Conservation (phyloP, 2,329 filamentous ascomycete species). For the Ceratocystis diversiconidia region DNA sequence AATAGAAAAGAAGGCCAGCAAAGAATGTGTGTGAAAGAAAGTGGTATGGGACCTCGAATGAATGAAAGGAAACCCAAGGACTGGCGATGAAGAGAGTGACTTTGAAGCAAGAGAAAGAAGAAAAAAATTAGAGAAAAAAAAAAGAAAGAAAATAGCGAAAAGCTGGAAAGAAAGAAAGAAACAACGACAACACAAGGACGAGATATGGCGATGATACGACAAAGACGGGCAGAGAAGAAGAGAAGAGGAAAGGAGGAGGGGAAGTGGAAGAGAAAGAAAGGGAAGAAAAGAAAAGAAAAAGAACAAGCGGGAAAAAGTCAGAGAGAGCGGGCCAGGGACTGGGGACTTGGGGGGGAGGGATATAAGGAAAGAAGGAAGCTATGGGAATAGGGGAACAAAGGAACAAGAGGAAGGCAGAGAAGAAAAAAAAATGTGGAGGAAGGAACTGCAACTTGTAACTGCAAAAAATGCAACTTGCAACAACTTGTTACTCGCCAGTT, state of each 20-base stretch:
- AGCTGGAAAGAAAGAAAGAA: constrained; percentile 20
- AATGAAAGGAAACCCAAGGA: constrained; percentile 33
- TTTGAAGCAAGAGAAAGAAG: constrained; percentile 33
- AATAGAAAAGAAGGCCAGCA: constrained; percentile 24
- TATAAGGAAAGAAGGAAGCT: constrained; percentile 1
- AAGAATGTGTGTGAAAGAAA: constrained; percentile 12
- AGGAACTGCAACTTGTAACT: background rate
- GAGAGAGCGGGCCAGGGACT: constrained; percentile 21
- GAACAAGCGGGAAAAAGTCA: constrained; percentile 25
- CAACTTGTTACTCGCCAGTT: background rate
- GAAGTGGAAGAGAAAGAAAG: constrained; percentile 23
- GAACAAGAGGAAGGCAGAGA: background rate
- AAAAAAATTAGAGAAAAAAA: constrained; percentile 22
- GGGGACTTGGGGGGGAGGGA: constrained; percentile 17
- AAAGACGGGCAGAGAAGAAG: constrained; percentile 21
- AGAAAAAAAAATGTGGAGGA: background rate
- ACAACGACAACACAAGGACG: constrained; percentile 24
- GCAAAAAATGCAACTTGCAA: background rate
- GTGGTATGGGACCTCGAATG: constrained; percentile 22
- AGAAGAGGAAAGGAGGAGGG: constrained; percentile 24
- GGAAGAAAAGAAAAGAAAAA: constrained; percentile 25
- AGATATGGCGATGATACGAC: constrained; percentile 24
- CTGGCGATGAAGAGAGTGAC: constrained; percentile 39
- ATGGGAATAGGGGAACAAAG: constrained; percentile 6
- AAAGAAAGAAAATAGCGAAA: constrained; percentile 18